Base-by-base conservation (phyloP, 2,329 filamentous ascomycete species). In the Blastomyces percursus region DNA sequence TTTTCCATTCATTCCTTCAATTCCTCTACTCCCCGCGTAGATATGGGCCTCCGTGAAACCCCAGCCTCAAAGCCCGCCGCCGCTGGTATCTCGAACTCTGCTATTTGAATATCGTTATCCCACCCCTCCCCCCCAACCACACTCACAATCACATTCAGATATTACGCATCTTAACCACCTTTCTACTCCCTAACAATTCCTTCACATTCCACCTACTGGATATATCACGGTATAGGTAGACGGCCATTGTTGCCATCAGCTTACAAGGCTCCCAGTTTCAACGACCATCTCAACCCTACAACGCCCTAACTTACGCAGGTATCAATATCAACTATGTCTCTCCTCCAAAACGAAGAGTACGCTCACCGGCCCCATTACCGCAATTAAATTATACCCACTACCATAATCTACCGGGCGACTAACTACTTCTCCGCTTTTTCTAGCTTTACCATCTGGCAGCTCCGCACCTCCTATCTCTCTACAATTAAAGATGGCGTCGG, bases 401-500 rank as follows among this genome's bases (percentile, higher is more conserved):
- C 59, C 27, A 55, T 30, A 2, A 30, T 30, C 27, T 30, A 30
- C 27, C 27, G 27, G 27, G 38, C 12, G 6, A 19, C 35, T 54
- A 58, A 44, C 30, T 30, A 50, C 30, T 51, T 38, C 59, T 54
- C 46, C 55, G 60, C 35, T 4, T n/a, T n/a, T 2, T 40, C 62
- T 70, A 85, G 83, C 70, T 87, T 87, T 71, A 82, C 84, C 40
- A 81, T 86, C 64, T 87, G 85, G 79, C 84, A 86, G 70, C 77
- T 87, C 50, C 84, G 85, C 62, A 85, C 84, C 21, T 84, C 84
- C 46, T 87, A 86, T 69, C 80, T 87, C 24, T 81, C 81, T 38
- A 78, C 81, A 57, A 85, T 85, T 68, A 86, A 86, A 72, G 85
- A 87, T 71, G 85, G 84, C 64, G 82, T 86, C 50, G 84, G 84